A percentile compares a stretch with the other conserved stretches of the same genome.
Conservation (phyloP, 768 basidiomycete species). For the Termitomyces sp. region DNA sequence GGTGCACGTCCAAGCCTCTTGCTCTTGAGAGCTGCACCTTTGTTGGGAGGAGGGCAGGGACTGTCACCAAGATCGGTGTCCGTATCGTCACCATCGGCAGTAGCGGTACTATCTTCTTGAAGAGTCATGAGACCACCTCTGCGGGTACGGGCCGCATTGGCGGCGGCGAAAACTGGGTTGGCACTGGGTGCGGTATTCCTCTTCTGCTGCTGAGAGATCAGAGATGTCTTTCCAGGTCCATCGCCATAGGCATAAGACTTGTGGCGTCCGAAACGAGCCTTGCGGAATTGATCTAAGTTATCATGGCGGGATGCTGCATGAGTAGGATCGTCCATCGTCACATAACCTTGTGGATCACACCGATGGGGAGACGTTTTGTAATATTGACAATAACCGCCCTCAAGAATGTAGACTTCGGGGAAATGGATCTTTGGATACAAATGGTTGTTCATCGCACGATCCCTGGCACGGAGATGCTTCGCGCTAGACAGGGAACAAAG, state of each 20-base stretch:
- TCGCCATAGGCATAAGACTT: slow-evolving; percentile 95
- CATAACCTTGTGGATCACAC: slow-evolving; percentile 80
- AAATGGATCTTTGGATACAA: slow-evolving; percentile 91
- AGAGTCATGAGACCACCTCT: slow-evolving; percentile 58
- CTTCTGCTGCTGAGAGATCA: slow-evolving; percentile 41
- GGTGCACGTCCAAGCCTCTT: slow-evolving; percentile 49
- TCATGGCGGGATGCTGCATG: slow-evolving; percentile 77
- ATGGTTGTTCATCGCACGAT: slow-evolving; percentile 84
- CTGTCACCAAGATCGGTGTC: slow-evolving; percentile 80
- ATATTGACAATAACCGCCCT: slow-evolving; percentile 93
- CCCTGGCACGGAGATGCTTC: slow-evolving; percentile 87
- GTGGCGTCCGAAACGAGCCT: slow-evolving; percentile 80
- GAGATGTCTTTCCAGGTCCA: slow-evolving; percentile 34
- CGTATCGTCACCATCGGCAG: slow-evolving; percentile 64
- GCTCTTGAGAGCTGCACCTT: slow-evolving; percentile 46
- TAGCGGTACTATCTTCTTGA: slow-evolving; percentile 58
- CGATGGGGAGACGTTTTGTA: slow-evolving; percentile 61
- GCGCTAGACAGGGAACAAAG: slow-evolving; percentile 47
- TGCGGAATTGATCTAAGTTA: slow-evolving; percentile 90
- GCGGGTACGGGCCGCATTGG: slow-evolving; percentile 60
- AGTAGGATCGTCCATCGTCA: slow-evolving; percentile 92
- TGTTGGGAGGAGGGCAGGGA: slow-evolving; percentile 79
- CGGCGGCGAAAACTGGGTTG: slow-evolving; percentile 60
- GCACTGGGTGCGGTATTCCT: slow-evolving; percentile 61
- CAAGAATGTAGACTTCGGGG: slow-evolving; percentile 94